Conservation (phyloP, 805 yeast genomes). For the Komagataella pseudopastoris region DNA sequence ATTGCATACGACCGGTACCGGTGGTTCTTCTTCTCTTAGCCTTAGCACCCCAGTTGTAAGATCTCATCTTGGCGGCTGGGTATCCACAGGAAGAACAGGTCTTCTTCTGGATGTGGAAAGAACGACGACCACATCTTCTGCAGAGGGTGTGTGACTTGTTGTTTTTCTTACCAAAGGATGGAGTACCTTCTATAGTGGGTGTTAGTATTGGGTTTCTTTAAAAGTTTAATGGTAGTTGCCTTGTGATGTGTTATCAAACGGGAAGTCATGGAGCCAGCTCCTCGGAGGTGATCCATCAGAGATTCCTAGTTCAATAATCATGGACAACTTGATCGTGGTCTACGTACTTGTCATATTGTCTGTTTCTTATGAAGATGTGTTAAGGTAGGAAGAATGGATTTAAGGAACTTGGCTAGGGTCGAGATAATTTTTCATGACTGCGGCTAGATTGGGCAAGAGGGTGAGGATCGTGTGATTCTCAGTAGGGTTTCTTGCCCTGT, state of each 20-base stretch:
- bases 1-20: constrained; percentile 99
- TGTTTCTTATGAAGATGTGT: neutral
- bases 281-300: neutral
- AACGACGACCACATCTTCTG: constrained; percentile 98
- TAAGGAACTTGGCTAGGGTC: neutral
- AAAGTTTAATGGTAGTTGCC: neutral
- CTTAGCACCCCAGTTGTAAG: constrained; percentile 98
- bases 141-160: constrained; percentile 99
- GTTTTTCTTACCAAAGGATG: constrained; percentile 99
- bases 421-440: neutral
- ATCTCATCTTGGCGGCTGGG: constrained; percentile 99
- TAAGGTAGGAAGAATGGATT: neutral
- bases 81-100: constrained; percentile 98
- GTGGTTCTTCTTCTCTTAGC: constrained; percentile 99
- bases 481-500: neutral
- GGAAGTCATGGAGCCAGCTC: neutral
- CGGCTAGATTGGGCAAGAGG: neutral
- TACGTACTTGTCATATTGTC: neutral
- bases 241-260: neutral
- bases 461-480: neutral
- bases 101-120: constrained; percentile 98
- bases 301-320: neutral
- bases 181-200: constrained; percentile 80
- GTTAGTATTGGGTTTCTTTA: constrained; percentile 16
- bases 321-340: neutral